Percentiles rank a stretch among this genome's conserved stretches.
Conservation (phyloP, 2,329 filamentous ascomycete genomes). For the Neophaeococcomyces mojaviensis region DNA sequence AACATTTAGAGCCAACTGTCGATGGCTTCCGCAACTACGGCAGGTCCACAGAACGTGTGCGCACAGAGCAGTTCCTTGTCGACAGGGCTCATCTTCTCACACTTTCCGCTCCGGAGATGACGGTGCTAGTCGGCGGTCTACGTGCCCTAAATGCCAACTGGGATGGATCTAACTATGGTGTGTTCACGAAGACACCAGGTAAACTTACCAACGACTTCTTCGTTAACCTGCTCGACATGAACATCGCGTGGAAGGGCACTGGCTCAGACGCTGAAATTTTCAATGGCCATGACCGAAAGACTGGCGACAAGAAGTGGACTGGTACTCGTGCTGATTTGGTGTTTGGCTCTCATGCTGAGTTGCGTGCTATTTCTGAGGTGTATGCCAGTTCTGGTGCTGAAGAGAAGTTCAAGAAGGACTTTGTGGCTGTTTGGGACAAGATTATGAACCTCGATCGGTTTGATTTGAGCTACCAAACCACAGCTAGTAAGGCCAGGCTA, state of each 20-base stretch:
- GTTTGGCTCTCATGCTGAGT: constrained; percentile 66
- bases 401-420: constrained; percentile 63
- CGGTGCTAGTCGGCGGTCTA: constrained; percentile 64
- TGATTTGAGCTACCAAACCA: constrained; percentile 39
- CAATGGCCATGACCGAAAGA: constrained; percentile 58
- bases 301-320: constrained; percentile 59
- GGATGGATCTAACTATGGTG: constrained; percentile 59
- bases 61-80: constrained; percentile 62
- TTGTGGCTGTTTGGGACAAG: constrained; percentile 65
- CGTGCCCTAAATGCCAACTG: constrained; percentile 64
- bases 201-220: constrained; percentile 74
- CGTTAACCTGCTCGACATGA: constrained; percentile 65
- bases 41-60: constrained; percentile 51
- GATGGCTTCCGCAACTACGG: constrained; percentile 79
- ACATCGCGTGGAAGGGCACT: constrained; percentile 56
- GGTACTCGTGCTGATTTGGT: constrained; percentile 62
- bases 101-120: constrained; percentile 63
- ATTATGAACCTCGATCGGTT: constrained; percentile 67
- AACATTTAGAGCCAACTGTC: constrained; percentile 58
- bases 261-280: constrained; percentile 49
- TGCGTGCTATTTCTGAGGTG: constrained; percentile 63
- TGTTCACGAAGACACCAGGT: constrained; percentile 62
- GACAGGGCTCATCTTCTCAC: constrained; percentile 65
- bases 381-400: constrained; percentile 55
- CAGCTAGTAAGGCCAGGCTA: constrained; percentile 9